phyloP scores from a whole-genome alignment of 148 eudicot genomes.

The Rhododendron simsii region DNA sequence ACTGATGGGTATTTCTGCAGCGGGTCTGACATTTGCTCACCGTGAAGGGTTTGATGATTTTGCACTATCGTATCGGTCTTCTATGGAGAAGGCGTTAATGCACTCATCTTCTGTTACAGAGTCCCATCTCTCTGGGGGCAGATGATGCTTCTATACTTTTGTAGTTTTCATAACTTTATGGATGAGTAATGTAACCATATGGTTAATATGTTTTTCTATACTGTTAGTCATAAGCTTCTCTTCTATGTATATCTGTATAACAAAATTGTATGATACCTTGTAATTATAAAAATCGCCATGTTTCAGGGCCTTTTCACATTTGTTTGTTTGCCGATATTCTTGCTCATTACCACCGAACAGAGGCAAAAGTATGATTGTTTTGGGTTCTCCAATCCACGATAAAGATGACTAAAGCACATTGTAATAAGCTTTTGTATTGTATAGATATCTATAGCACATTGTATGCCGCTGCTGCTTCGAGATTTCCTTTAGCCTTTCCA shows the following conservation, averaged over 20 bases:
- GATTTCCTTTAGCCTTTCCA: too few relatives aligned
- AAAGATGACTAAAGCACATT: too few relatives aligned
- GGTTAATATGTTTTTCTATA: too few relatives aligned
- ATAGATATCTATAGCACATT: too few relatives aligned
- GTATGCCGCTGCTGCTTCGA: too few relatives aligned
- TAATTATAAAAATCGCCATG: background rate
- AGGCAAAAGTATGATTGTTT: too few relatives aligned
- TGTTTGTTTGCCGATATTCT: background rate
- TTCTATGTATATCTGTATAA: background rate
- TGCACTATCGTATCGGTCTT: background rate
- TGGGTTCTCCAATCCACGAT: too few relatives aligned
- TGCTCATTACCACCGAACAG: too few relatives aligned
- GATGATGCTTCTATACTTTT: background rate
- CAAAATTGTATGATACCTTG: background rate
- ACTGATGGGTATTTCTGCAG: background rate
- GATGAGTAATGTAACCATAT: background rate
- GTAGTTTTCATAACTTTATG: background rate
- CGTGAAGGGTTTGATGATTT: background rate
- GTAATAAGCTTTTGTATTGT: too few relatives aligned
- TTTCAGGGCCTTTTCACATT: background rate
- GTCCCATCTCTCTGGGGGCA: slow-evolving; percentile 14
- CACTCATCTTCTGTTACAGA: background rate
- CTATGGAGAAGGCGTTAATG: background rate
- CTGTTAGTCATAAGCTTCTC: too few relatives aligned
- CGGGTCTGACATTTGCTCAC: background rate